A percentile compares a stretch with the other conserved stretches of the same genome.
These are phyloP conservation scores for Picochlorum sp. DNA, from an alignment of 139 green algal genomes.

Conservation along the genomic window DNA sequence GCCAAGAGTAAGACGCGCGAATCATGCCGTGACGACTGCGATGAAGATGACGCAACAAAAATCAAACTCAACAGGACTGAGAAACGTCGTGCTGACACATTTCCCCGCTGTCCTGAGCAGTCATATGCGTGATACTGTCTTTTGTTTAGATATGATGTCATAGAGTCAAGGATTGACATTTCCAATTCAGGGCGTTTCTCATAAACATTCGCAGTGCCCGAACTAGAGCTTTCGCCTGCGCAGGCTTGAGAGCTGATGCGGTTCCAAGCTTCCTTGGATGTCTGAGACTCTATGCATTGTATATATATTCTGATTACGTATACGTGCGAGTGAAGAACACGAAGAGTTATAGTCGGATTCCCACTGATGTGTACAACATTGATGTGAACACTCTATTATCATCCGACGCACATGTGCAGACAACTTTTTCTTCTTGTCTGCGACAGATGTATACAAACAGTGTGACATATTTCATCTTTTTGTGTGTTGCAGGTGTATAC, in stretches of 20 bases:
- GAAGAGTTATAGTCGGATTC: constrained; percentile 10
- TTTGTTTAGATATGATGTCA: background rate
- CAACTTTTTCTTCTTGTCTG: too few species aligned
- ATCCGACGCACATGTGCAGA: too few species aligned
- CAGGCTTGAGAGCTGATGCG: constrained; percentile 62
- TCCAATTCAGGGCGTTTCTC: constrained; percentile 49
- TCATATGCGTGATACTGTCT: constrained; percentile 1
- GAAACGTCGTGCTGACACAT: constrained; percentile 26
- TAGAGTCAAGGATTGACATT: constrained; percentile 33
- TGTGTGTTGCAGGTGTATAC: too few species aligned
- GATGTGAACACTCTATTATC: constrained; percentile 1
- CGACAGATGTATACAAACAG: too few species aligned
- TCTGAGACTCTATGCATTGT: constrained; percentile 36
- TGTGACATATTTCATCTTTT: too few species aligned
- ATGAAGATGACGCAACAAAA: constrained; percentile 47
- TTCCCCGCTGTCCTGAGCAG: constrained; percentile 60
- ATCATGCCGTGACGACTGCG: constrained; percentile 12
- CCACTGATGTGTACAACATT: constrained; percentile 11
- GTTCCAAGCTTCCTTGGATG: constrained; percentile 64
- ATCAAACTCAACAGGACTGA: constrained; percentile 81
- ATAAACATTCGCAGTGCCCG: constrained; percentile 69
- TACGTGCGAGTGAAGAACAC: constrained; percentile 7
- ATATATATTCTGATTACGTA: background rate
- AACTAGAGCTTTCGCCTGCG: constrained; percentile 61
- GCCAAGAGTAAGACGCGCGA: constrained; percentile 16